Evolutionary conservation across 1,139 yeast genomes (phyloP).

Genomic region (Pichia sp.): DNA sequence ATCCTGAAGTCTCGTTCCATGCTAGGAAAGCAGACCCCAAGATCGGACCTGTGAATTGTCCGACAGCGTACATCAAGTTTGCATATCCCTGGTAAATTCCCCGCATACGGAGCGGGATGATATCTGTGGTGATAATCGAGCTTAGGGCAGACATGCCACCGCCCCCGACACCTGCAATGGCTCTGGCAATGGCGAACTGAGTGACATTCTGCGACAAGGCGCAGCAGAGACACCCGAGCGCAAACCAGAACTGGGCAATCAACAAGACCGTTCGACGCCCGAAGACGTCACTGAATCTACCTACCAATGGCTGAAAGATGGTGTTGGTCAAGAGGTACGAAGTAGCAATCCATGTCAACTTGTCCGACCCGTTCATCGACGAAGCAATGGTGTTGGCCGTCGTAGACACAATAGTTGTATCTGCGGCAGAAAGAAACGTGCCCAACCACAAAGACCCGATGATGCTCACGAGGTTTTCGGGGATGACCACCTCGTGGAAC

Average conservation of each 20-base stretch:
- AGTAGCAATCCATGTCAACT: constrained; percentile 40
- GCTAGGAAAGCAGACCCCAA: constrained; percentile 39
- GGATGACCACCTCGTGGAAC: constrained; percentile 23
- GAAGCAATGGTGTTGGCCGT: constrained; percentile 36
- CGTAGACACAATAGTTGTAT: constrained; percentile 37
- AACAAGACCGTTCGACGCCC: constrained; percentile 35
- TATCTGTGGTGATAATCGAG: constrained; percentile 34
- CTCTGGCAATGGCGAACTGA: constrained; percentile 31
- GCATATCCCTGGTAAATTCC: constrained; percentile 37
- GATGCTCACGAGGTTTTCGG: constrained; percentile 24
- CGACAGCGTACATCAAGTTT: constrained; percentile 38
- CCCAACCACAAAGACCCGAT: constrained; percentile 35
- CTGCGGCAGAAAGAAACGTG: constrained; percentile 35
- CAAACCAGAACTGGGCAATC: constrained; percentile 44
- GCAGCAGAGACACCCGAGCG: constrained; percentile 34
- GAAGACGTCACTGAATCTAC: constrained; percentile 65
- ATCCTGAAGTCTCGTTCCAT: constrained; percentile 32
- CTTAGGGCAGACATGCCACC: constrained; percentile 34
- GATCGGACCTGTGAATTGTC: constrained; percentile 41
- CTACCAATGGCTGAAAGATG: constrained; percentile 74
- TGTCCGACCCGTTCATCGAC: constrained; percentile 36
- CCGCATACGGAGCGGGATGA: constrained; percentile 31
- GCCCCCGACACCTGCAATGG: constrained; percentile 35
- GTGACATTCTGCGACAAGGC: constrained; percentile 25
- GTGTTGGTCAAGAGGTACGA: constrained; percentile 50